phyloP scores from a whole-genome alignment of 1,139 yeast genomes.

The Geotrichum australiense region DNA sequence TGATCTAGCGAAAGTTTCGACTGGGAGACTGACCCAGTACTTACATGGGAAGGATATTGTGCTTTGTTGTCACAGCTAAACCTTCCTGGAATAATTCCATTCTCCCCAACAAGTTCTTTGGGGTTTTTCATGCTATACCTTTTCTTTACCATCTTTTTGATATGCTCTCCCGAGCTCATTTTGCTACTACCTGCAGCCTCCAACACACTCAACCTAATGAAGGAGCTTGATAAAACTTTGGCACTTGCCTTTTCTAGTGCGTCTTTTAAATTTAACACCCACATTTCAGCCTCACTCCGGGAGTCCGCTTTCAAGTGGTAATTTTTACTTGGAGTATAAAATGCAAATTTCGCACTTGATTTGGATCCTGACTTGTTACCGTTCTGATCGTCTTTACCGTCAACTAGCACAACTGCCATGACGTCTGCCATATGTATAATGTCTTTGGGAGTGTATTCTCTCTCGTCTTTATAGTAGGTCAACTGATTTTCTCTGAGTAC shows the following conservation, averaged over 20 bases:
- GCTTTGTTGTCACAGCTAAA: not conserved
- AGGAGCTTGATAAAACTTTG: slow-evolving; percentile 24
- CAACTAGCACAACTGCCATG: slow-evolving; percentile 36
- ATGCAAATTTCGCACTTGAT: slow-evolving; percentile 34
- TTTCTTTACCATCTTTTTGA: too few relatives aligned
- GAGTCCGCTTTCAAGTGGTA: slow-evolving; percentile 41
- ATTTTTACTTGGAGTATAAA: slow-evolving; percentile 39
- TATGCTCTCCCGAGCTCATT: too few relatives aligned
- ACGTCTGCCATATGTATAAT: slow-evolving; percentile 40
- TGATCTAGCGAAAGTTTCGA: not conserved
- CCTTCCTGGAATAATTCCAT: too few relatives aligned
- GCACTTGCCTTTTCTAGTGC: slow-evolving; percentile 30
- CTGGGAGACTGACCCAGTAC: too few relatives aligned
- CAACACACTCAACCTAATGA: slow-evolving; percentile 20
- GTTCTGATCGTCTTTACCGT: slow-evolving; percentile 30
- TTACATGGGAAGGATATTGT: not conserved
- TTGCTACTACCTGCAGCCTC: too few relatives aligned
- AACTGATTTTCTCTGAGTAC: slow-evolving; percentile 49
- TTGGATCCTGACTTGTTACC: not conserved
- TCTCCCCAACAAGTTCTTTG: too few relatives aligned
- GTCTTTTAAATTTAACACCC: slow-evolving; percentile 38
- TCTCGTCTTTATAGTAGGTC: slow-evolving; percentile 50
- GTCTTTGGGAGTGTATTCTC: slow-evolving; percentile 49
- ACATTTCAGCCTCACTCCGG: slow-evolving; percentile 35
- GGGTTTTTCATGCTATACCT: too few relatives aligned